Percentiles rank a stretch among this genome's conserved stretches.
phyloP scores from a whole-genome alignment of 805 yeast species.

The Candida peoriensis region DNA sequence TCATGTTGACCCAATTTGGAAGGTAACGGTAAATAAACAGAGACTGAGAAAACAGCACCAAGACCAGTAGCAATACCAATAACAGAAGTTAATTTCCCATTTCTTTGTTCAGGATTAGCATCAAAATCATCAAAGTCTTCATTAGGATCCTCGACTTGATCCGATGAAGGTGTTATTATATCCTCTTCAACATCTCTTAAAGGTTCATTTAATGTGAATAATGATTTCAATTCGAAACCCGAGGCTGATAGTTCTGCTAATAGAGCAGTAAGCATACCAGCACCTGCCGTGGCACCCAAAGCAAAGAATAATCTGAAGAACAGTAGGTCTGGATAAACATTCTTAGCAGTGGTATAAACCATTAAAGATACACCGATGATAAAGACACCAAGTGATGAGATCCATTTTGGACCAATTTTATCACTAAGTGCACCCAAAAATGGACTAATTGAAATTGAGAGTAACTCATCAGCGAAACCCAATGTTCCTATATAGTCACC shows the following conservation, averaged over 20 bases:
- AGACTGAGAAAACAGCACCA: constrained; percentile 63
- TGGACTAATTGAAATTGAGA: constrained; percentile 50
- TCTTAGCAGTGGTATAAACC: constrained; percentile 42
- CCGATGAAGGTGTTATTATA: too few relatives aligned
- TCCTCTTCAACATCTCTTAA: constrained; percentile 6
- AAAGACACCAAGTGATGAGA: constrained; percentile 44
- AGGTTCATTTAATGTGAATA: constrained; percentile 12
- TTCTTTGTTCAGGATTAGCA: constrained; percentile 24
- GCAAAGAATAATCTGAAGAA: constrained; percentile 54
- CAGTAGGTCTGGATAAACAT: constrained; percentile 45
- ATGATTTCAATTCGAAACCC: constrained; percentile 30
- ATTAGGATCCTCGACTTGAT: constrained; percentile 5
- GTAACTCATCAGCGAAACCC: constrained; percentile 56
- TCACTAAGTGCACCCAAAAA: constrained; percentile 61
- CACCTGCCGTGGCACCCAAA: constrained; percentile 48
- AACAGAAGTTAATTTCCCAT: constrained; percentile 55
- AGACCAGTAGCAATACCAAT: constrained; percentile 60
- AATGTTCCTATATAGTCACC: constrained; percentile 45
- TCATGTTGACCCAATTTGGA: constrained; percentile 37
- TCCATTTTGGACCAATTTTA: constrained; percentile 53
- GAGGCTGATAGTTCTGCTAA: constrained; percentile 49
- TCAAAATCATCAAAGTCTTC: constrained; percentile 8
- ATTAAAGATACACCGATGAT: constrained; percentile 41
- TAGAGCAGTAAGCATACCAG: constrained; percentile 57
- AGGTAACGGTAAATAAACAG: constrained; percentile 52